Percentiles rank a stretch among this genome's conserved stretches.
Conservation (phyloP, 2,329 filamentous ascomycete genomes). For the Pestalotiopsis fici region DNA sequence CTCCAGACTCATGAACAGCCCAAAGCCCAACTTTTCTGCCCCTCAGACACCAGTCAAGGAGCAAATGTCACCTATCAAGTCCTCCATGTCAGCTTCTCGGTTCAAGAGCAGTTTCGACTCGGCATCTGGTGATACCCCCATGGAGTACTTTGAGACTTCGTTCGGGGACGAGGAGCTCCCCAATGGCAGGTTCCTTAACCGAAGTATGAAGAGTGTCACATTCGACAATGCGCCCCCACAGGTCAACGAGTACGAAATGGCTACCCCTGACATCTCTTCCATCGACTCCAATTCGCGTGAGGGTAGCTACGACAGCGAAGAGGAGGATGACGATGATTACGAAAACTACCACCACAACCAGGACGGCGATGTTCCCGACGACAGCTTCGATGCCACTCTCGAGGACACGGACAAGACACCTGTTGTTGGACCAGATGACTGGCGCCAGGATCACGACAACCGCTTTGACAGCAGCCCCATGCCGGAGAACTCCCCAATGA, state of each 20-base stretch:
- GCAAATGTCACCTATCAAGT: constrained; percentile 81
- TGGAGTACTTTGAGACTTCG: constrained; percentile 66
- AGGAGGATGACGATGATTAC: constrained; percentile 65
- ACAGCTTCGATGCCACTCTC: constrained; percentile 93
- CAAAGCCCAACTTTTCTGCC: constrained; percentile 24
- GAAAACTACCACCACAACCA: constrained; percentile 51
- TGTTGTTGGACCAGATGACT: constrained; percentile 95
- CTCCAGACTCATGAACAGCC: constrained; percentile 40
- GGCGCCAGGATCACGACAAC: constrained; percentile 77
- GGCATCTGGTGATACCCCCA: constrained; percentile 68
- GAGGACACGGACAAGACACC: constrained; percentile 97
- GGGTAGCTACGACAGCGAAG: constrained; percentile 87
- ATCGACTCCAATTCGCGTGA: constrained; percentile 87
- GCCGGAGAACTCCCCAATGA: constrained; percentile 51
- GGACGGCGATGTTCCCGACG: constrained; percentile 66
- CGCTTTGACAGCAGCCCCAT: constrained; percentile 73
- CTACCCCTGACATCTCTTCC: constrained; percentile 93
- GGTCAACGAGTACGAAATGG: constrained; percentile 97
- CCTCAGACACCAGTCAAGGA: constrained; percentile 65
- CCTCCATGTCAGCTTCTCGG: constrained; percentile 72
- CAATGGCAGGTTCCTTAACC: constrained; percentile 69
- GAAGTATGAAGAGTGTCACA: constrained; percentile 94
- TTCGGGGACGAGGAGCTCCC: constrained; percentile 60
- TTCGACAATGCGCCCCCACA: constrained; percentile 93
- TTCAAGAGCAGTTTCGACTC: constrained; percentile 71